Conservation (phyloP, 441 rosid species). For the Hura crepitans region DNA sequence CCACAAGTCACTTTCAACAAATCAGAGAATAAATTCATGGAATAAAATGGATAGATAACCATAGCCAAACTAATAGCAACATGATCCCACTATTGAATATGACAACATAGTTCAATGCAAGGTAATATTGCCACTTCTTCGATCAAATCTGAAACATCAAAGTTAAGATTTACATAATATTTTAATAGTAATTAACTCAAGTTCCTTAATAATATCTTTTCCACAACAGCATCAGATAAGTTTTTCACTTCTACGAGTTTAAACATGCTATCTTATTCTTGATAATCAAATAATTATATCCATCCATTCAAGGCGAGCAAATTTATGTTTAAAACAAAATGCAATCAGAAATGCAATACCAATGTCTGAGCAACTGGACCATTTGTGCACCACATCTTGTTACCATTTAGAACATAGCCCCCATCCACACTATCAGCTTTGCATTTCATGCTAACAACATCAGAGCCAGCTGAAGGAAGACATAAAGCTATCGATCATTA, state of each 20-base stretch:
- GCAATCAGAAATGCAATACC: slow-evolving; percentile 42
- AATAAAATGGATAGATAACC: background rate
- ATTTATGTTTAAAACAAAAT: background rate
- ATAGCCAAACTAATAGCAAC: background rate
- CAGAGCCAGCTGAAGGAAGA: slow-evolving; percentile 74
- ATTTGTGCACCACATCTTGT: slow-evolving; percentile 99
- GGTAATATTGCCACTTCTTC: background rate
- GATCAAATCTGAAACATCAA: background rate
- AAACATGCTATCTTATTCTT: too few species aligned
- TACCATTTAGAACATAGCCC: slow-evolving; percentile 76
- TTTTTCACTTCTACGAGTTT: slow-evolving; percentile 2
- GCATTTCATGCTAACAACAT: slow-evolving; percentile 94
- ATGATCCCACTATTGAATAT: background rate
- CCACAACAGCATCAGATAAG: background rate
- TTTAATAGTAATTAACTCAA: background rate
- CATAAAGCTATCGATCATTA: slow-evolving; percentile 9
- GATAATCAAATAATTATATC: background rate
- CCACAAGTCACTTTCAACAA: slow-evolving; percentile 19
- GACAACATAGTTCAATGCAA: background rate
- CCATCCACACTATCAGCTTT: slow-evolving; percentile 89
- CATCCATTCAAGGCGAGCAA: background rate
- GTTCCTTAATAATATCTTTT: background rate
- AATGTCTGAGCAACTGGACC: slow-evolving; percentile 93
- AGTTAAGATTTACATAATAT: background rate
- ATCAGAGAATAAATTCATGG: slow-evolving; percentile 5